Conservation (phyloP, 2,329 filamentous ascomycete species). For the Aureobasidium sp. region DNA sequence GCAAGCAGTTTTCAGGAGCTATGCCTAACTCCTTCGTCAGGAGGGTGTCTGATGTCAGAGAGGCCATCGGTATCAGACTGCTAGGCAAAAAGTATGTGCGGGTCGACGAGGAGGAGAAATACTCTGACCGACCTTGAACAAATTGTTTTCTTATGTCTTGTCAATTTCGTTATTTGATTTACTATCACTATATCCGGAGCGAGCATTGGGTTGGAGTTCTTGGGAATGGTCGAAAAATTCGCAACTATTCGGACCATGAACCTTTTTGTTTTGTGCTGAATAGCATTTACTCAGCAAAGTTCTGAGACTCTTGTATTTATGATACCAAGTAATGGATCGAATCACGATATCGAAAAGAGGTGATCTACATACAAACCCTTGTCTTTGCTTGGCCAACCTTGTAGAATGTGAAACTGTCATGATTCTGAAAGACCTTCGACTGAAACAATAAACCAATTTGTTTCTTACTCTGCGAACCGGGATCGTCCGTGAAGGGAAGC, state of each 20-base stretch:
- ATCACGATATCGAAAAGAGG: neutral
- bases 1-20: neutral
- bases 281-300: neutral
- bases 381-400: neutral
- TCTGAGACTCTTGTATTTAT: neutral
- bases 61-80: conserved; percentile 17
- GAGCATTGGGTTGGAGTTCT: conserved; percentile 9
- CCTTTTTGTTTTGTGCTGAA: neutral
- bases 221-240: neutral
- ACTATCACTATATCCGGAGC: conserved; percentile 7
- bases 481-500: neutral
- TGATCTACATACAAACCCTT: neutral
- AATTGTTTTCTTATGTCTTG: neutral
- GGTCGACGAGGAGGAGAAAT: conserved; percentile 20
- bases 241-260: neutral
- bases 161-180: neutral
- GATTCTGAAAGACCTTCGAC: too few relatives aligned
- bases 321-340: neutral
- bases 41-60: conserved; percentile 11
- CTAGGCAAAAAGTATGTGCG: conserved; percentile 20
- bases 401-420: neutral
- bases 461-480: neutral
- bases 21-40: conserved; percentile 1
- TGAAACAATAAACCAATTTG: neutral
- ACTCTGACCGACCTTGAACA: conserved; percentile 2